Conservation (phyloP, 2,329 filamentous ascomycete genomes). For the Epichloe bromicola region DNA sequence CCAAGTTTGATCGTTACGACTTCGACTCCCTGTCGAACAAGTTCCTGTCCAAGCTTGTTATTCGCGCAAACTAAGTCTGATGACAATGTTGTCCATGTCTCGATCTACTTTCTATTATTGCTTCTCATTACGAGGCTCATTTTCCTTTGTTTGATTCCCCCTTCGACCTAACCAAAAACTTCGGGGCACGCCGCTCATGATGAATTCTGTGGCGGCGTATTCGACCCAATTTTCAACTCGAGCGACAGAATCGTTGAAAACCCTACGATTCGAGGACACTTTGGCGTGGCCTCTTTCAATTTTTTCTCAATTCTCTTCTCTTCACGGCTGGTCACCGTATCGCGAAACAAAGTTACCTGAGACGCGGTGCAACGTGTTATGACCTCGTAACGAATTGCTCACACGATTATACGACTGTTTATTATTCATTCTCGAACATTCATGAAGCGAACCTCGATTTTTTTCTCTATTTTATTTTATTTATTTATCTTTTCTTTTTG, state of each 20-base stretch:
- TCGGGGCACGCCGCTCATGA: constrained; percentile 17
- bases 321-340: constrained; percentile 21
- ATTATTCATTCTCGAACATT: constrained; percentile 1
- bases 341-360: constrained; percentile 19
- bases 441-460: not conserved
- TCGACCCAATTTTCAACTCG: constrained; percentile 22
- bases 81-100: not conserved
- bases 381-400: constrained; percentile 17
- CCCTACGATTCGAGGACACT: not conserved
- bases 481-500: not conserved
- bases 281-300: constrained; percentile 1
- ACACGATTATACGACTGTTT: constrained; percentile 22
- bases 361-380: constrained; percentile 21
- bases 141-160: constrained; percentile 17
- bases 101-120: not conserved
- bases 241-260: constrained; percentile 4
- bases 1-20: constrained; percentile 79
- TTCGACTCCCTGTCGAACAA: constrained; percentile 96
- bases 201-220: constrained; percentile 31
- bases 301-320: constrained; percentile 17
- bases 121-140: not conserved
- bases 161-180: constrained; percentile 16
- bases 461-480: not conserved
- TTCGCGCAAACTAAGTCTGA: constrained; percentile 62
- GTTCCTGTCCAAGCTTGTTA: constrained; percentile 91